These are phyloP conservation scores for Metschnikowia hibisci DNA, from an alignment of 805 yeast species.

Conservation along the genomic window DNA sequence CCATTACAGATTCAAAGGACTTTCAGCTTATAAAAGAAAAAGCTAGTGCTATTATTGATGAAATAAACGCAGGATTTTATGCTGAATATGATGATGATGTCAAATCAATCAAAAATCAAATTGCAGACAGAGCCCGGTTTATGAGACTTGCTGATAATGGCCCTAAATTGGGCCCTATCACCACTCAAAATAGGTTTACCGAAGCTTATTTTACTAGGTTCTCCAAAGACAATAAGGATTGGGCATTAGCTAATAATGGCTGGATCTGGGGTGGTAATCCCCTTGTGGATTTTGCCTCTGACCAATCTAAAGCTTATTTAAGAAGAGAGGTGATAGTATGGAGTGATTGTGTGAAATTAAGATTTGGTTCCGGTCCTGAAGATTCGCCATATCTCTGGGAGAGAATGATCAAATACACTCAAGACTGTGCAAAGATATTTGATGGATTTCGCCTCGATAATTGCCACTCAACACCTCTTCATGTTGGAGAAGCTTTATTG, in stretches of 20 bases:
- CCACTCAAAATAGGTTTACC: conserved; percentile 52
- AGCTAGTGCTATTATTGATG: conserved; percentile 61
- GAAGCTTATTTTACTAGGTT: conserved; percentile 89
- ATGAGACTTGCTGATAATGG: conserved; percentile 77
- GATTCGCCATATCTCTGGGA: conserved; percentile 92
- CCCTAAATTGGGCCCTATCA: conserved; percentile 69
- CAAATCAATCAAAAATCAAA: conserved; percentile 58
- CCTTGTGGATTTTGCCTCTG: conserved; percentile 85
- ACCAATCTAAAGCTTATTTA: conserved; percentile 71
- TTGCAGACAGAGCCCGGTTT: conserved; percentile 72
- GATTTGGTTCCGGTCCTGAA: conserved; percentile 72
- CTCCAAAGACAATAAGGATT: conserved; percentile 48
- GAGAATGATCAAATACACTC: conserved; percentile 76
- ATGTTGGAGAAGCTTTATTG: conserved; percentile 84
- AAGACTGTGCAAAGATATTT: conserved; percentile 66
- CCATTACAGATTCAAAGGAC: conserved; percentile 18
- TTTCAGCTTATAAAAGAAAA: conserved; percentile 23
- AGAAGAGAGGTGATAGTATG: conserved; percentile 92
- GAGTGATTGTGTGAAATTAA: conserved; percentile 94
- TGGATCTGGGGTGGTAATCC: conserved; percentile 99
- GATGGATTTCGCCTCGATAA: conserved; percentile 92
- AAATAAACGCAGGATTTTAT: conserved; percentile 71
- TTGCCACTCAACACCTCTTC: conserved; percentile 94
- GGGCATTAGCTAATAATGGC: conserved; percentile 89
- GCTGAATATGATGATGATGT: conserved; percentile 72